Evolutionary conservation across 345 rosid genomes (phyloP), one percentile per base, ranked within the genome.

Genomic region (Eutrema heterophyllum): DNA sequence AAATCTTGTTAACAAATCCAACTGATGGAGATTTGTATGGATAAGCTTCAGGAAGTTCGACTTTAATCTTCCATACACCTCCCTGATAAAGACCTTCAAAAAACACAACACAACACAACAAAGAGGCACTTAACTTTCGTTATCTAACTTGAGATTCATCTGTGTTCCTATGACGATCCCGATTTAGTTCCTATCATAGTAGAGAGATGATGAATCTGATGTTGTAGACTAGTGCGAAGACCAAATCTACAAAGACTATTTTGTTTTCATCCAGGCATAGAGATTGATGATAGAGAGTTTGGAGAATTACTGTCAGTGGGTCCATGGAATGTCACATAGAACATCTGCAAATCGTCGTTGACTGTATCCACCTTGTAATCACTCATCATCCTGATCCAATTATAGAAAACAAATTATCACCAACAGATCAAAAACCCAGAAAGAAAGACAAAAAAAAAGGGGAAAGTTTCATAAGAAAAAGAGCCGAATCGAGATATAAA

Each of bases 31-130:
- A 81, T 81, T 85, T 83, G 76, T 84, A 86, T 13, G 98, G 98
- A 83, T 94, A 94, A 78, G 93, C 95, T 80, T 89, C 96, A 30
- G 97, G 95, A 40, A 94, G 84, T 81, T 82, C 93, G 12, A 91
- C 98, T 87, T 90, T 88, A 51, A 91, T 82, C 90, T 80, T 94
- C 97, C 98, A 93, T 15, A 89, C 81, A 64, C 98, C 97, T 79
- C 96, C 96, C 61, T 87, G 77, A 77, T 94, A 94, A 55, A 84
- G 95, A 85, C 98, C 98, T 94, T 82, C 56, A 78, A 69, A 72
- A 57, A 35, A 43, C 73, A 36, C 41, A 67, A 36, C 41, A 67
- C 11, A 57, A 38, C 33, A n/a, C 24, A 21, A 21, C 24, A 68
- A 71, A 67, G 1, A 27, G 27, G 14, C 16, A 55, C 5, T 30